Percentiles rank a stretch among this genome's conserved stretches.
Evolutionary conservation across 495 filamentous ascomycete species (phyloP).

Genomic region (Aspergillus bridgeri): DNA sequence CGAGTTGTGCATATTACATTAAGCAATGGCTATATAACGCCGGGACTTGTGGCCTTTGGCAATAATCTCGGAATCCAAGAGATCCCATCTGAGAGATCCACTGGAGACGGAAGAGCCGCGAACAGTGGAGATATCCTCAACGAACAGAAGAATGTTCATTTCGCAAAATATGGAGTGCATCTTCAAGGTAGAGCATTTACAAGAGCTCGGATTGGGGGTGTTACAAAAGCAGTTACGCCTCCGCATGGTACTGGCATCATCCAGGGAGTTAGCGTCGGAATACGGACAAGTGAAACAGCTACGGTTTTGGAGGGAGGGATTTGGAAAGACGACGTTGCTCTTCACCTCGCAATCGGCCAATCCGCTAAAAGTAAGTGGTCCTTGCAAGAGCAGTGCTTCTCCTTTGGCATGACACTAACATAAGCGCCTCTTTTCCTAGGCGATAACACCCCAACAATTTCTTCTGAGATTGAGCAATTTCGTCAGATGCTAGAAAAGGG

Average conservation of each 20-base stretch:
- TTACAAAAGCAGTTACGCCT: conserved; percentile 47
- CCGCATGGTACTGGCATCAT: conserved; percentile 34
- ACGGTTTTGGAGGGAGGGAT: conserved; percentile 36
- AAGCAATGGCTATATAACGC: conserved; percentile 52
- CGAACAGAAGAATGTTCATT: conserved; percentile 32
- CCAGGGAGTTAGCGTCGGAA: conserved; percentile 43
- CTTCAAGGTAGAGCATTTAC: conserved; percentile 43
- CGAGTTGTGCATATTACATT: conserved; percentile 42
- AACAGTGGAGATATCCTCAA: background rate
- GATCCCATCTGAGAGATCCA: conserved; percentile 50
- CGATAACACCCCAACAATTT: background rate
- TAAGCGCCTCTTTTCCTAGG: background rate
- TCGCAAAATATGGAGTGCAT: conserved; percentile 48
- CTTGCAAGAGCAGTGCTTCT: too few species aligned
- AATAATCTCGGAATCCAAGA: conserved; percentile 51
- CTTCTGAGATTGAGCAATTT: background rate
- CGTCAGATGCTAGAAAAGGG: background rate
- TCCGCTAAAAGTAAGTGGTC: conserved; percentile 13
- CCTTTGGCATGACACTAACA: too few species aligned
- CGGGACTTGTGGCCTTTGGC: conserved; percentile 53
- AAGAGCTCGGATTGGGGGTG: conserved; percentile 44
- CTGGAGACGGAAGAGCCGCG: conserved; percentile 38
- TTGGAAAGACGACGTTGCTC: conserved; percentile 38
- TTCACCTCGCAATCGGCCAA: conserved; percentile 42
- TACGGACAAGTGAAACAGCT: conserved; percentile 41